Percentiles rank a stretch among this genome's conserved stretches.
Conservation (phyloP, 805 yeast species). For the Saturnispora serradocipensis region DNA sequence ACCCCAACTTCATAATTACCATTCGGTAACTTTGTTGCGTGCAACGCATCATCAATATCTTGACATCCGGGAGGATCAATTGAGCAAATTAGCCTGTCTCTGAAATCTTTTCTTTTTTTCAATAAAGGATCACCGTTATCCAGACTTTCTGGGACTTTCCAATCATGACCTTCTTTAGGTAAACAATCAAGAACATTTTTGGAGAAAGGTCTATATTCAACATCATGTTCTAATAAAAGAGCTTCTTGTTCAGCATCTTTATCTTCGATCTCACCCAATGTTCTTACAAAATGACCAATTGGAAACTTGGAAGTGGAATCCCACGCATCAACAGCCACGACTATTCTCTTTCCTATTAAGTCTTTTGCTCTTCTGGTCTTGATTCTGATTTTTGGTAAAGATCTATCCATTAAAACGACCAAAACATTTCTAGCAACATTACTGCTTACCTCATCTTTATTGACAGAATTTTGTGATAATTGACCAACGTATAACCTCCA, state of each 20-base stretch:
- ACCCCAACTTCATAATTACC: conserved; percentile 98
- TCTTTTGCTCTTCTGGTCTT: conserved; percentile 80
- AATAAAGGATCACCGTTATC: conserved; percentile 45
- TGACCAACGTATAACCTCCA: conserved; percentile 98
- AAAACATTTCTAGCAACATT: conserved; percentile 72
- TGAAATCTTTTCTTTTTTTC: conserved; percentile 67
- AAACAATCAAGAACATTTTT: conserved; percentile 85
- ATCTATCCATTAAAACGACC: conserved; percentile 80
- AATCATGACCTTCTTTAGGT: conserved; percentile 86
- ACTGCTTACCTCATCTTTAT: conserved; percentile 40
- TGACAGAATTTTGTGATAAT: conserved; percentile 66
- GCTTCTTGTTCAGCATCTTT: conserved; percentile 97
- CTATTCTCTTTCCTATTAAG: conserved; percentile 80
- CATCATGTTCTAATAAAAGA: conserved; percentile 84
- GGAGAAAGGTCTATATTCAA: conserved; percentile 92
- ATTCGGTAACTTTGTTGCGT: conserved; percentile 74
- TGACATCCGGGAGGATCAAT: conserved; percentile 98
- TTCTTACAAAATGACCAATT: conserved; percentile 88
- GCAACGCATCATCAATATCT: conserved; percentile 97
- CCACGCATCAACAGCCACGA: conserved; percentile 91
- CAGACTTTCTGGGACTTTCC: conserved; percentile 74
- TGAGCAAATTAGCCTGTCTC: conserved; percentile 85
- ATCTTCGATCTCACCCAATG: conserved; percentile 83
- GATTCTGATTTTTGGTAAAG: conserved; percentile 79
- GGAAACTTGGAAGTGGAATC: conserved; percentile 76